Evolutionary conservation across 1,284 basidiomycete genomes (phyloP).

Genomic region (Marasmius fiardii): DNA sequence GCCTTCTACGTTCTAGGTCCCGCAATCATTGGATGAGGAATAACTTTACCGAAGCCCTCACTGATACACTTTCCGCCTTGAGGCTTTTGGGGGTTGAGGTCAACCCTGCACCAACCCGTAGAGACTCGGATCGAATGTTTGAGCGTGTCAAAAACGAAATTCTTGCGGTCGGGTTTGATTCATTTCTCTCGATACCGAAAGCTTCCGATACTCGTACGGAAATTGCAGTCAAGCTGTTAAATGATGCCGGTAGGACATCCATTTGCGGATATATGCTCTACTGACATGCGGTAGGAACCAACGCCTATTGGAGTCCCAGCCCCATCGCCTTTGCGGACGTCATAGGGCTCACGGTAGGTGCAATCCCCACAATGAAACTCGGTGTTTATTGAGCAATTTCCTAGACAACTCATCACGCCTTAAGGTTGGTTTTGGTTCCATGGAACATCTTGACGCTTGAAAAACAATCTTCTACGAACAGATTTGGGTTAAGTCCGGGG

Average conservation of each 20-base stretch:
- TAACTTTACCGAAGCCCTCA: constrained; percentile 51
- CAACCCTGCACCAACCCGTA: constrained; percentile 45
- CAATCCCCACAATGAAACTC: no score
- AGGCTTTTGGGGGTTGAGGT: constrained; percentile 60
- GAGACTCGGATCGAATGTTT: constrained; percentile 58
- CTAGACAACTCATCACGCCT: constrained; percentile 61
- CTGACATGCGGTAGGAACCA: constrained; percentile 40
- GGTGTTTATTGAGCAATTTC: constrained; percentile 3
- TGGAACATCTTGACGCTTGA: not conserved
- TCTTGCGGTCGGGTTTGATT: constrained; percentile 62
- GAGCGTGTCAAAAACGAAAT: constrained; percentile 69
- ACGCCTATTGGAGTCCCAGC: constrained; percentile 64
- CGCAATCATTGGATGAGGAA: constrained; percentile 60
- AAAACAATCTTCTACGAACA: constrained; percentile 21
- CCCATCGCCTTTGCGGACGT: constrained; percentile 55
- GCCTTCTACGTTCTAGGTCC: constrained; percentile 55
- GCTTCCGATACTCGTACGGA: constrained; percentile 55
- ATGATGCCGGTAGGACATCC: constrained; percentile 53
- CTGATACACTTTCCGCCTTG: constrained; percentile 57
- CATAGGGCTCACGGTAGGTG: constrained; percentile 60
- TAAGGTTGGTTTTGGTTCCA: constrained; percentile 37
- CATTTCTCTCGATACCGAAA: constrained; percentile 58
- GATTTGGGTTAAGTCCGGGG: constrained; percentile 63
- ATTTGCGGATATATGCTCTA: constrained; percentile 5
- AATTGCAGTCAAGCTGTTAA: constrained; percentile 59